A percentile compares a stretch with the other conserved stretches of the same genome.
These are phyloP conservation scores for Paramecium tetraurelia DNA, from an alignment of 73 alveolate species.

Conservation along the genomic window DNA sequence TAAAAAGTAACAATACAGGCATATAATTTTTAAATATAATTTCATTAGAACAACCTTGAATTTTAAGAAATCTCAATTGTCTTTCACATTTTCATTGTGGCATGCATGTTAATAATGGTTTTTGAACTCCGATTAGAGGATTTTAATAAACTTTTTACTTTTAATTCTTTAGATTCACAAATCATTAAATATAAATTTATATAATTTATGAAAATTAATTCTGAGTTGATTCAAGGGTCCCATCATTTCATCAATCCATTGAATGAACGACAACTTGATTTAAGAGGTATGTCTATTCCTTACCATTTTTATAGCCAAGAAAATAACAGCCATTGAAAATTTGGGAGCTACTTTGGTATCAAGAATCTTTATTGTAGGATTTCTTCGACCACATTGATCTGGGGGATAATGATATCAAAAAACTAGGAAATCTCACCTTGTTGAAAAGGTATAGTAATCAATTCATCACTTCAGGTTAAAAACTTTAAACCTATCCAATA, in stretches of 20 bases:
- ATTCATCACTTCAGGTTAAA: background rate
- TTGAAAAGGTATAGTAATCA: conserved; percentile 14
- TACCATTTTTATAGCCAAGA: background rate
- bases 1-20: background rate
- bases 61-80: background rate
- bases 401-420: conserved; percentile 57
- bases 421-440: conserved; percentile 49
- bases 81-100: background rate
- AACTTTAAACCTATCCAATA: conserved; percentile 45
- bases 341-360: conserved; percentile 62
- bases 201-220: conserved; percentile 48
- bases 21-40: background rate
- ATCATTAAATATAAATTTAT: background rate
- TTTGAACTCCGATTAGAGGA: background rate
- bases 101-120: too few species aligned
- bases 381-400: conserved; percentile 57
- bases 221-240: conserved; percentile 55
- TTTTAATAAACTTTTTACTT: background rate
- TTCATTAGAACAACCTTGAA: background rate
- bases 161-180: background rate
- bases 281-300: conserved; percentile 11
- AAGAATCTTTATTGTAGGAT: conserved; percentile 40
- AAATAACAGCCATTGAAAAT: conserved; percentile 53
- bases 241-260: conserved; percentile 54
- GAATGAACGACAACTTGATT: conserved; percentile 59